Percentiles rank a stretch among this genome's conserved stretches.
phyloP scores from a whole-genome alignment of 2,329 filamentous ascomycete species.

The Amauroascus niger region DNA sequence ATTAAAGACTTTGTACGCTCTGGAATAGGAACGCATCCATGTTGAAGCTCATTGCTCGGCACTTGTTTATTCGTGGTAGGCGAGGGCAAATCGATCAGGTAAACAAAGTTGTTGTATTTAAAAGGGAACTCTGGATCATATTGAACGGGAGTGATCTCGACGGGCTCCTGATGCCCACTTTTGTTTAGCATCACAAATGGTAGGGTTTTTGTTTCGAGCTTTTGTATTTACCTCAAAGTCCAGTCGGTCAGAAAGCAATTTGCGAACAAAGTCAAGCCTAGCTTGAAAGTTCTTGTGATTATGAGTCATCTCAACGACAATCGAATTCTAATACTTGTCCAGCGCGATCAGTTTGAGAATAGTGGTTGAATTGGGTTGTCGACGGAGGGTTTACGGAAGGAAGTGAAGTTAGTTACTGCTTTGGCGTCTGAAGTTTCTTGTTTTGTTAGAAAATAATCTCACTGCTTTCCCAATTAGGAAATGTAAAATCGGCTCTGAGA shows the following conservation, averaged over 20 bases:
- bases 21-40: slow-evolving; percentile 24
- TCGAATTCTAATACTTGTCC: background rate
- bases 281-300: background rate
- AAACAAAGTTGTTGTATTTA: slow-evolving; percentile 33
- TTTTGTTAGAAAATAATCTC: too few species aligned
- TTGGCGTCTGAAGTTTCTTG: too few species aligned
- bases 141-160: slow-evolving; percentile 18
- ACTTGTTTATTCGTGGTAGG: slow-evolving; percentile 6
- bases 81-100: slow-evolving; percentile 21
- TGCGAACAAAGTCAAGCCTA: background rate
- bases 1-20: slow-evolving; percentile 24
- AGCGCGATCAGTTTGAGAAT: too few species aligned
- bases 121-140: slow-evolving; percentile 28
- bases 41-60: slow-evolving; percentile 12
- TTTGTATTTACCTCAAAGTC: background rate
- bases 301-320: background rate
- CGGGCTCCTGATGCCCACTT: background rate
- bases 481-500: too few species aligned
- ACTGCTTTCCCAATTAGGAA: too few species aligned
- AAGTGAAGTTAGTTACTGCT: background rate
- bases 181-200: background rate
- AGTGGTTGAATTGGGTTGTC: too few species aligned
- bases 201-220: background rate
- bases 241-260: background rate
- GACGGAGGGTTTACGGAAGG: too few species aligned